Percentiles rank a stretch among this genome's conserved stretches.
Conservation (phyloP, 345 rosid genomes). For the Leavenworthia alabamica region DNA sequence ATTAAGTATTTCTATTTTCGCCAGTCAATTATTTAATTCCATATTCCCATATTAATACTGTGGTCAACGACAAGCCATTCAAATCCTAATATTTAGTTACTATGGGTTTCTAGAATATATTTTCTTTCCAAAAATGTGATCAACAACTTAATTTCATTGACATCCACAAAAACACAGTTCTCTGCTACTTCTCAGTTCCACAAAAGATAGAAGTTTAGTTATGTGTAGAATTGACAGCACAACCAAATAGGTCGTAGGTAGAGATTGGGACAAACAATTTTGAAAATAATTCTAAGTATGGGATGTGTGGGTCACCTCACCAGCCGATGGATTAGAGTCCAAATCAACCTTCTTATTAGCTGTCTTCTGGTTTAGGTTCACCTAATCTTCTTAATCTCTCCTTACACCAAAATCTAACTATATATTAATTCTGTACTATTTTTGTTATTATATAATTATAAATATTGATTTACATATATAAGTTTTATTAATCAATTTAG, state of each 20-base stretch:
- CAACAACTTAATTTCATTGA: neutral
- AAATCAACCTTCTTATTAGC: constrained; percentile 6
- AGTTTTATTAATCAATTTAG: neutral
- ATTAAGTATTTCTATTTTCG: neutral
- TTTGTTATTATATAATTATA: neutral
- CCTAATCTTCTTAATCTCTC: constrained; percentile 11
- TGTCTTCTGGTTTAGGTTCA: constrained; percentile 24
- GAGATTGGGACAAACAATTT: neutral
- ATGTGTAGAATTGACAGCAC: neutral
- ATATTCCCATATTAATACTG: neutral
- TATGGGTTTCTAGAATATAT: neutral
- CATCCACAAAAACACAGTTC: neutral
- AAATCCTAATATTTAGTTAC: neutral
- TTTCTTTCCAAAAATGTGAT: neutral
- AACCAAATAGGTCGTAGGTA: neutral
- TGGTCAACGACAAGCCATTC: neutral
- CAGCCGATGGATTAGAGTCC: constrained; percentile 7
- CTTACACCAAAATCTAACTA: too few species aligned
- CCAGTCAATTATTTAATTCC: neutral
- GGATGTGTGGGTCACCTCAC: constrained; percentile 17
- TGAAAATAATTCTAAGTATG: neutral
- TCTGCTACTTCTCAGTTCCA: neutral
- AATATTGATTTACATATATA: neutral
- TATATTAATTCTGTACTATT: neutral
- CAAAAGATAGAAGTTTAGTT: neutral